Evolutionary conservation across 176 grass and related monocot species (phyloP), one percentile per base, ranked within the genome.

Genomic region (Urochloa ruziziensis): DNA sequence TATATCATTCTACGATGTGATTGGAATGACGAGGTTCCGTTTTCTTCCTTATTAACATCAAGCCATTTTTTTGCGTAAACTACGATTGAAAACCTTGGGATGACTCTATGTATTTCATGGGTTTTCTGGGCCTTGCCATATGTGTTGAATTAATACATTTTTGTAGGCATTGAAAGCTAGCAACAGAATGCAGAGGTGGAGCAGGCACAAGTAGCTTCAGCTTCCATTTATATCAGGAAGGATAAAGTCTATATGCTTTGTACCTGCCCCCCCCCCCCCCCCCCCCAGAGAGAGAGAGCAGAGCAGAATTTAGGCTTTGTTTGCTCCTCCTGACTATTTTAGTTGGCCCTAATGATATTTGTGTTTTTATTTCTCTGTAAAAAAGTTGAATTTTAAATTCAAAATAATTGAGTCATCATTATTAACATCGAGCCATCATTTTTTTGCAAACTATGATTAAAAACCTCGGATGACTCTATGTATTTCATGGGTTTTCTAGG

Each of bases 1-100:
- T 67, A 33, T 42, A 48, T 88, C 32, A 79, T 53, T 18, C n/a
- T 80, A 5, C 66, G 10, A 67, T 81, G 80, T 52, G 90, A 85
- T 59, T 91, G 86, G 82, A 48, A 91, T 6, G 62, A 91, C 1
- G 80, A 88, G 82, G 82, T 91, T 66, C 0, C 25, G 3, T 52
- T 51, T 80, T 66, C 19, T 21, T 78, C 43, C 23, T 74, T 21
- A 7, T 39, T 44, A 44, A 34, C 25, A 63, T 23, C 4, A n/a
- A 15, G 21, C 70, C 30, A 10, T 51, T 27, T 61, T 10, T 11
- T 52, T 37, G 1, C 17, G 23, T 6, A 2, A 66, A 76, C 16
- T 5, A 42, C 67, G 65, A 5, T 39, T 42, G 33, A 37, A 37
- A 14, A 49, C 23, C 24, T 19, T 15, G 23, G 52, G 70, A 12